Evolutionary conservation across 2,329 filamentous ascomycete genomes (phyloP), one percentile per base, ranked within the genome.

Genomic region (Botrytis galanthina): DNA sequence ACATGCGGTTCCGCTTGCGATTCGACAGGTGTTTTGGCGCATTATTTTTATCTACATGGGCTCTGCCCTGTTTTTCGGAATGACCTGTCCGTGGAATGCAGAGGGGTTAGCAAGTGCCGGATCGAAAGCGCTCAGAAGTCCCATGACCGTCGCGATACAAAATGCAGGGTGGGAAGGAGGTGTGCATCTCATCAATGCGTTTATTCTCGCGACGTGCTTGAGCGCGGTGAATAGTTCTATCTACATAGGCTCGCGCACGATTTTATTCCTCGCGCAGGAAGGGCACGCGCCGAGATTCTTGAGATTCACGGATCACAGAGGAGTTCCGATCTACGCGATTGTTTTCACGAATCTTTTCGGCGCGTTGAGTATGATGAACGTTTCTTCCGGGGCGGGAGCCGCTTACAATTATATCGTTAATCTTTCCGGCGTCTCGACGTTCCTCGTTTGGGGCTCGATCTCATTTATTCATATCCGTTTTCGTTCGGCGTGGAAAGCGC

Each of bases 11-110:
- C 85, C 85, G 0, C 78, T 81, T 22, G 94, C 94, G 12, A 90
- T 96, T 79, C 96, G 95, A 83, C 94, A 97, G 81, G 93, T 97
- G 29, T 97, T 97, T 82, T 97, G 94, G 94, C 91, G 94, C 79
- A 97, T 97, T 79, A 89, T 91, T 7, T 86, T 96, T n/a, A 74
- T 97, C 84, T 98, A 97, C 84, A 87, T 97, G 84, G 91, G 91
- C 51, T 88, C 87, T 14, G 91, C 91, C 46, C 88, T 94, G 80
- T 93, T 93, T 83, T 93, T 92, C 74, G 91, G 92, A 14, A 85
- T 95, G 4, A 91, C 91, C 0, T 92, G 92, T 76, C 91, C 92
- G 0, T 89, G 90, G 75, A 89, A 94, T 76, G 89, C 90, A 0
- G 82, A 86, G 5, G 88, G 87, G 1, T 86, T 95, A 0, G 85